A percentile compares a stretch with the other conserved stretches of the same genome.
phyloP scores from a whole-genome alignment of 495 filamentous ascomycete species.

The Cercophora newfieldiana region DNA sequence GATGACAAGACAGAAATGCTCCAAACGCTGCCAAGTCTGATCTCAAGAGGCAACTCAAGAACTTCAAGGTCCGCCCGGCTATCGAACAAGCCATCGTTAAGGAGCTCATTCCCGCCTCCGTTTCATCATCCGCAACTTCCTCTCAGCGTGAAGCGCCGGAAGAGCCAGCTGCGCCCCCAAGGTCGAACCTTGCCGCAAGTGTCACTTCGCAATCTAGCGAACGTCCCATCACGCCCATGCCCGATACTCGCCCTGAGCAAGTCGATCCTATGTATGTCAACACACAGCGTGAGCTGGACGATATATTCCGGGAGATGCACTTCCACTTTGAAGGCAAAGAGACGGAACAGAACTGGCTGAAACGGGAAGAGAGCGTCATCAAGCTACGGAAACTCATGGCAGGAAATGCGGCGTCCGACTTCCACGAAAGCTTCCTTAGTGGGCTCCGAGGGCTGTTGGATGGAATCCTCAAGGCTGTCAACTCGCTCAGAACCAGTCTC shows the following conservation, averaged over 20 bases:
- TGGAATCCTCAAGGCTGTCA: conserved; percentile 84
- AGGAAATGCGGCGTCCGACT: conserved; percentile 83
- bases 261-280: conserved; percentile 81
- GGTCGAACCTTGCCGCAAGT: conserved; percentile 49
- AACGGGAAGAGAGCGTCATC: conserved; percentile 73
- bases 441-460: conserved; percentile 76
- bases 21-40: conserved; percentile 83
- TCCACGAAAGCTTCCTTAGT: conserved; percentile 63
- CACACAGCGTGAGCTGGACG: conserved; percentile 79
- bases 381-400: conserved; percentile 75
- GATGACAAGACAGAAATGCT: conserved; percentile 58
- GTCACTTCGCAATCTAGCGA: conserved; percentile 50
- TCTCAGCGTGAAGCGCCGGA: conserved; percentile 41
- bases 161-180: conserved; percentile 35
- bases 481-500: conserved; percentile 84
- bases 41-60: conserved; percentile 76
- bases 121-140: conserved; percentile 46
- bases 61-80: conserved; percentile 76
- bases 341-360: conserved; percentile 85
- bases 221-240: conserved; percentile 52
- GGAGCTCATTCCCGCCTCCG: conserved; percentile 60
- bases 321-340: conserved; percentile 85
- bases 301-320: conserved; percentile 77
- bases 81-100: conserved; percentile 77
- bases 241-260: conserved; percentile 60